These are phyloP conservation scores for apple (Malus domestica) DNA, from an alignment of 306 rosid species.

Conservation along the genomic window ASM211411v1 NC_041789.1:20839501-20840000, in stretches of 20 bases:
- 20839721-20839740: neutral
- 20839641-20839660: neutral
- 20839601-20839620: no score
- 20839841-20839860: neutral
- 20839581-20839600: no score
- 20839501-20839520: no score
- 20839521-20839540: no score
- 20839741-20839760: neutral
- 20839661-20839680: neutral
- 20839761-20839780: neutral
- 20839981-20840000: neutral
- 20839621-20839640: no score
- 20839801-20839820: neutral
- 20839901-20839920: neutral
- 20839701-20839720: neutral
- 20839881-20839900: neutral
- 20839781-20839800: neutral
- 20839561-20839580: no score
- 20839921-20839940: neutral
- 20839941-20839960: neutral
- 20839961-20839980: neutral
- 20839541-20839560: no score
- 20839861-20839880: conserved; percentile 8
- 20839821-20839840: neutral
- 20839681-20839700: neutral